These are phyloP conservation scores for Fusarium neocosmosporiellum DNA, from an alignment of 2,329 filamentous ascomycete genomes.

Conservation along the genomic window DNA sequence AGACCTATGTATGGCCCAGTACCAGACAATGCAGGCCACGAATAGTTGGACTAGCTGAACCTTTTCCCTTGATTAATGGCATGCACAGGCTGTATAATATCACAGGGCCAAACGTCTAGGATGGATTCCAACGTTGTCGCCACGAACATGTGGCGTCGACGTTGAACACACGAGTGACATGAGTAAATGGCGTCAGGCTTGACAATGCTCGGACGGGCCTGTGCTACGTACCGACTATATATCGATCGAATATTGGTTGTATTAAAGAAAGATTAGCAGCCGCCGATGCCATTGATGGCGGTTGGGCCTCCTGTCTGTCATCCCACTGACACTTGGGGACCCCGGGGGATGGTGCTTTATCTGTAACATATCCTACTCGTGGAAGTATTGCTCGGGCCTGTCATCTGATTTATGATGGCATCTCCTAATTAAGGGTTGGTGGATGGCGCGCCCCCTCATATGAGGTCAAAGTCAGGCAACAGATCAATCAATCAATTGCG, in stretches of 20 bases:
- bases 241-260: not conserved
- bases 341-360: constrained; percentile 7
- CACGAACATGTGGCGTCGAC: constrained; percentile 19
- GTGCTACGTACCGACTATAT: not conserved
- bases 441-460: not conserved
- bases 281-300: constrained; percentile 9
- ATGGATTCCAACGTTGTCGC: constrained; percentile 10
- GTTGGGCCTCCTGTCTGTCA: constrained; percentile 5
- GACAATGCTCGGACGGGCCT: not conserved
- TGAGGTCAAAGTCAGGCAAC: not conserved
- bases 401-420: not conserved
- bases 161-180: constrained; percentile 2
- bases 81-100: not conserved
- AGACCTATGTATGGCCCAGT: not conserved
- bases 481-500: not conserved
- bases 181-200: not conserved
- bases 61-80: not conserved
- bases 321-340: constrained; percentile 6
- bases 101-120: not conserved
- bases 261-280: constrained; percentile 4
- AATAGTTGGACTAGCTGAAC: not conserved
- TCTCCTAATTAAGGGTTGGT: not conserved
- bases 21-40: not conserved
- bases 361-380: constrained; percentile 25
- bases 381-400: constrained; percentile 2